These are phyloP conservation scores for Backusella liffmaniae DNA, from an alignment of 192 early-diverging fungal species.

Conservation along the genomic window DNA sequence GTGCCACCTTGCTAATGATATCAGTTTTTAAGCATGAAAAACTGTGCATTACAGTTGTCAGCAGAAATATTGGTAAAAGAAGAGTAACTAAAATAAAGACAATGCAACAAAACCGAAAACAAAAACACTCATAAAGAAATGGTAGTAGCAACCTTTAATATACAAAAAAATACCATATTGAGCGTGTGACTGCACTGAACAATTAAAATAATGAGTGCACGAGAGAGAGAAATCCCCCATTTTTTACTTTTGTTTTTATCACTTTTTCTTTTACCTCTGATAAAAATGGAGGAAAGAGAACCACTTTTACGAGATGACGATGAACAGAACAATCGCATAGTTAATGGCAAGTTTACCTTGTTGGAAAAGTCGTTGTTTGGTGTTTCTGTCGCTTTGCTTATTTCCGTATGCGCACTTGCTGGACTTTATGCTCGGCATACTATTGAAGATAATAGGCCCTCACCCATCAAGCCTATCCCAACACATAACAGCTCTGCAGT, in stretches of 20 bases:
- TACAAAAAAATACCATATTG: background rate
- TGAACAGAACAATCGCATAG: background rate
- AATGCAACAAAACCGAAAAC: no score
- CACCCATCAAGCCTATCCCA: background rate
- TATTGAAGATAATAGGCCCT: constrained; percentile 12
- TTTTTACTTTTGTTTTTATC: background rate
- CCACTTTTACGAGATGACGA: constrained; percentile 20
- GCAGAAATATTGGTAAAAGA: background rate
- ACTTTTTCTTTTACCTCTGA: background rate
- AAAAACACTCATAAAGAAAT: background rate
- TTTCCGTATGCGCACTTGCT: constrained; percentile 33
- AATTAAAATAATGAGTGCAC: background rate
- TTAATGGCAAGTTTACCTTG: constrained; percentile 32
- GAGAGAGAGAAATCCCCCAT: background rate
- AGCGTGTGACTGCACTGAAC: background rate
- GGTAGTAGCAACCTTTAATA: background rate
- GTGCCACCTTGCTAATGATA: no score
- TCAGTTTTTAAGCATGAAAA: no score
- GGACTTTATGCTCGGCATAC: constrained; percentile 36
- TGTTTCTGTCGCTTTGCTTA: constrained; percentile 19
- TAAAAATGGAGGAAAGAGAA: constrained; percentile 22
- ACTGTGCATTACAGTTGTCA: background rate
- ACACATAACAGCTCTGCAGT: background rate
- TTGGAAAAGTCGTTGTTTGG: constrained; percentile 35
- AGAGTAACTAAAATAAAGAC: no score